These are phyloP conservation scores for Arthroderma sp. DNA, from an alignment of 2,329 filamentous ascomycete genomes.

Conservation along the genomic window DNA sequence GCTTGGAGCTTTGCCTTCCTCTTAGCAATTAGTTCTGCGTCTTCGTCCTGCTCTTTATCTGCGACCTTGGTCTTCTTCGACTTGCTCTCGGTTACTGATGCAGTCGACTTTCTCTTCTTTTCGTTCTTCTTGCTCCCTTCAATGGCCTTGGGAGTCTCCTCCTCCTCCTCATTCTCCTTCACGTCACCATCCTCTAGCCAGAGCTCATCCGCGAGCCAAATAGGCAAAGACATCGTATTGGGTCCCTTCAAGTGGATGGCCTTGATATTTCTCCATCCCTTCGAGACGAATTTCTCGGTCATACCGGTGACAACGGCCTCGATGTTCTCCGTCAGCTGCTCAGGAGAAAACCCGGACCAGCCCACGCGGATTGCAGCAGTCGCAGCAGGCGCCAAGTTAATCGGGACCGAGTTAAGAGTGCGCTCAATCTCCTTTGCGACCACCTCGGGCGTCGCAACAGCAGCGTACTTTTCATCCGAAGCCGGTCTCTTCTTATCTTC, in stretches of 20 bases:
- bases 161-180: constrained; percentile 29
- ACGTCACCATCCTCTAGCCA: constrained; percentile 72
- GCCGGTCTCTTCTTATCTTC: constrained; percentile 35
- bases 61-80: constrained; percentile 26
- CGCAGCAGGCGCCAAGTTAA: constrained; percentile 64
- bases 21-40: constrained; percentile 20
- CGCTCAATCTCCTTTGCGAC: constrained; percentile 71
- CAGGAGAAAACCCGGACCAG: constrained; percentile 56
- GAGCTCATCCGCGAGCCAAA: constrained; percentile 86
- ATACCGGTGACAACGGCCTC: constrained; percentile 55
- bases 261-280: constrained; percentile 78
- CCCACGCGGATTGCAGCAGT: constrained; percentile 73
- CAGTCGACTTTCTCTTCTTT: constrained; percentile 42
- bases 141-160: constrained; percentile 19
- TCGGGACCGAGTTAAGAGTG: constrained; percentile 61
- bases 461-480: constrained; percentile 31
- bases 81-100: constrained; percentile 21
- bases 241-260: constrained; percentile 83
- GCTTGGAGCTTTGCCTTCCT: constrained; percentile 37
- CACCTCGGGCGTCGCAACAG: constrained; percentile 46
- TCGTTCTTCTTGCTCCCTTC: constrained; percentile 30
- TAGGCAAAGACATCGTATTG: constrained; percentile 75
- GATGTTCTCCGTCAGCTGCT: constrained; percentile 70
- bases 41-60: constrained; percentile 26
- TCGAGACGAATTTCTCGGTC: constrained; percentile 66